Percentiles rank a stretch among this genome's conserved stretches.
Evolutionary conservation across 306 rosid genomes (phyloP).

Genomic region (Rosa persica): DNA sequence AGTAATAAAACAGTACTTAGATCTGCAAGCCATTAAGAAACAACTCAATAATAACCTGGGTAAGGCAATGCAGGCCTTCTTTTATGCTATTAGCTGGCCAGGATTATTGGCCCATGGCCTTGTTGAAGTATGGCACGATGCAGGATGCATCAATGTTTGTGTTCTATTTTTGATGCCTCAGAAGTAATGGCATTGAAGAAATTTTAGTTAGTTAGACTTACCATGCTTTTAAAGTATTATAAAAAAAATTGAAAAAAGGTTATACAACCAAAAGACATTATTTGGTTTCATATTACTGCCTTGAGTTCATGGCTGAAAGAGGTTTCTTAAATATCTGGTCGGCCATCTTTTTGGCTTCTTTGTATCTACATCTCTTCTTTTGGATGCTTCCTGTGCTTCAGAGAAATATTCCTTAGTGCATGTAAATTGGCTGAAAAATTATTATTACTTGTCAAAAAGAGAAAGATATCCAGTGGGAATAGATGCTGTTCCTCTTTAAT

Average conservation of each 20-base stretch:
- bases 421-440: background rate
- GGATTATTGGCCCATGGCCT: background rate
- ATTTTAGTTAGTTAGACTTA: background rate
- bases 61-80: background rate
- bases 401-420: conserved; percentile 9
- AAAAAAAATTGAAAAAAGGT: background rate
- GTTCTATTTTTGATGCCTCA: background rate
- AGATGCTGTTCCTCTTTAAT: conserved; percentile 28
- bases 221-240: background rate
- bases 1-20: background rate
- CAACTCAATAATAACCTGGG: background rate
- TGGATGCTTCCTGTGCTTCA: background rate
- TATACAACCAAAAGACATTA: background rate
- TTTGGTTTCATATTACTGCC: background rate
- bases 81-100: background rate
- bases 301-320: conserved; percentile 1
- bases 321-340: conserved; percentile 16
- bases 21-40: background rate
- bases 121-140: conserved; percentile 1
- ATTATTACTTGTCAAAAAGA: background rate
- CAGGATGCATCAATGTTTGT: background rate
- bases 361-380: background rate
- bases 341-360: background rate
- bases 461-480: background rate
- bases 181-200: background rate